phyloP scores from a whole-genome alignment of 2,329 filamentous ascomycete species.

The Scedosporium minutisporum region DNA sequence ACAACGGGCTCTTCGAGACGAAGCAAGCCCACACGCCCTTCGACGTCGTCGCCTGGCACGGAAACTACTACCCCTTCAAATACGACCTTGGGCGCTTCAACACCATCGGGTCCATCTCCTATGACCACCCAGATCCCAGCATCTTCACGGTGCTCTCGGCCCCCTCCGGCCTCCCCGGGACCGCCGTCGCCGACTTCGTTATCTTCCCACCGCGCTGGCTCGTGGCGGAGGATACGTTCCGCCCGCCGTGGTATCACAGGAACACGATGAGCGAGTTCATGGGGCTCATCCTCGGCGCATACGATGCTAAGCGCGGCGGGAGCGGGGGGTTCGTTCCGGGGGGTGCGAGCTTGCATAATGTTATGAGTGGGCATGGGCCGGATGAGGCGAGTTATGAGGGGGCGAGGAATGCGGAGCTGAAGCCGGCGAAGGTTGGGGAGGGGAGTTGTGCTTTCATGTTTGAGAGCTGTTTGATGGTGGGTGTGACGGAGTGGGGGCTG shows the following conservation, averaged over 20 bases:
- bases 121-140: conserved; percentile 68
- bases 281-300: conserved; percentile 48
- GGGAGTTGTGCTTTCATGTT: conserved; percentile 62
- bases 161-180: conserved; percentile 49
- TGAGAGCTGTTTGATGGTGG: conserved; percentile 59
- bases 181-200: conserved; percentile 61
- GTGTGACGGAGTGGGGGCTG: conserved; percentile 61
- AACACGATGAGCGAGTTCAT: conserved; percentile 60
- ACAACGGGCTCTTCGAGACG: conserved; percentile 56
- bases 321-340: conserved; percentile 46
- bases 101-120: conserved; percentile 62
- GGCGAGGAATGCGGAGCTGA: conserved; percentile 43
- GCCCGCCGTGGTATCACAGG: conserved; percentile 63
- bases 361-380: conserved; percentile 59
- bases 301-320: conserved; percentile 51
- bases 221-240: conserved; percentile 59
- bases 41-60: conserved; percentile 73
- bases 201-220: conserved; percentile 66
- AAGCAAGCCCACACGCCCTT: conserved; percentile 63
- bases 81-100: conserved; percentile 73
- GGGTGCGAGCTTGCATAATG: conserved; percentile 56
- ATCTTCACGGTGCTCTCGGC: conserved; percentile 67
- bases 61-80: conserved; percentile 72
- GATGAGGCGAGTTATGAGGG: conserved; percentile 48
- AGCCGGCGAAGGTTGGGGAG: conserved; percentile 46